Conservation (phyloP, 495 filamentous ascomycete genomes). For the Aspergillus egyptiacus region DNA sequence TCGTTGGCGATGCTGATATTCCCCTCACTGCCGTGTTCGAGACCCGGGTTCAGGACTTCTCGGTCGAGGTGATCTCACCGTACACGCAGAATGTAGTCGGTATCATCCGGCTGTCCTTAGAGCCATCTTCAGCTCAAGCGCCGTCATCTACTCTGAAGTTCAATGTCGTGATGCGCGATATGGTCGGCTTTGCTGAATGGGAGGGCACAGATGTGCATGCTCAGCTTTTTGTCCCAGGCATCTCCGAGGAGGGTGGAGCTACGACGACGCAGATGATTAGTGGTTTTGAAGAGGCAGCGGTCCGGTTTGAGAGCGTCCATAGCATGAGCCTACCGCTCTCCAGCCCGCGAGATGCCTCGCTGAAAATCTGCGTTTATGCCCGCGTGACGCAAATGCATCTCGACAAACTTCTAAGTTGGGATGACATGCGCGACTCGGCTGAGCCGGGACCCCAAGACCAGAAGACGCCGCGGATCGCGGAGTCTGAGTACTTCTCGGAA, state of each 20-base stretch:
- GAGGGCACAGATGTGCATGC: constrained; percentile 95
- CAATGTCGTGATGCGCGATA: constrained; percentile 97
- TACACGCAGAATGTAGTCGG: constrained; percentile 86
- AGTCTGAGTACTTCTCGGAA: constrained; percentile 86
- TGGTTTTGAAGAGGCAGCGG: constrained; percentile 90
- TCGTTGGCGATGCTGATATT: constrained; percentile 90
- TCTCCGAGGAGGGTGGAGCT: constrained; percentile 86
- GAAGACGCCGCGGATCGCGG: constrained; percentile 70
- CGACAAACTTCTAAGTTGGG: constrained; percentile 97
- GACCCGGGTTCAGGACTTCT: constrained; percentile 89
- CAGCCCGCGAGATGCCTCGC: constrained; percentile 63
- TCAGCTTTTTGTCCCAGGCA: constrained; percentile 88
- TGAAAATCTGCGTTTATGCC: constrained; percentile 92
- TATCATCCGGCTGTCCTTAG: constrained; percentile 82
- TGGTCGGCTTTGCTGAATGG: constrained; percentile 92
- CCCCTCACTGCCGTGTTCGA: constrained; percentile 92
- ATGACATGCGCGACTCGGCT: constrained; percentile 81
- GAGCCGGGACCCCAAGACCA: constrained; percentile 49
- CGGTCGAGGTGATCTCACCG: constrained; percentile 82
- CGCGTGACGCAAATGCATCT: constrained; percentile 89
- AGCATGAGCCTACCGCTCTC: constrained; percentile 95
- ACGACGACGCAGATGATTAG: constrained; percentile 92
- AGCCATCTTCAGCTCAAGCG: constrained; percentile 89
- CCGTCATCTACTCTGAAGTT: constrained; percentile 93
- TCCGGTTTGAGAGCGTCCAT: constrained; percentile 95